Base-by-base conservation (phyloP, 176 grass and related monocot genomes). In the Oryza officinalis region DNA sequence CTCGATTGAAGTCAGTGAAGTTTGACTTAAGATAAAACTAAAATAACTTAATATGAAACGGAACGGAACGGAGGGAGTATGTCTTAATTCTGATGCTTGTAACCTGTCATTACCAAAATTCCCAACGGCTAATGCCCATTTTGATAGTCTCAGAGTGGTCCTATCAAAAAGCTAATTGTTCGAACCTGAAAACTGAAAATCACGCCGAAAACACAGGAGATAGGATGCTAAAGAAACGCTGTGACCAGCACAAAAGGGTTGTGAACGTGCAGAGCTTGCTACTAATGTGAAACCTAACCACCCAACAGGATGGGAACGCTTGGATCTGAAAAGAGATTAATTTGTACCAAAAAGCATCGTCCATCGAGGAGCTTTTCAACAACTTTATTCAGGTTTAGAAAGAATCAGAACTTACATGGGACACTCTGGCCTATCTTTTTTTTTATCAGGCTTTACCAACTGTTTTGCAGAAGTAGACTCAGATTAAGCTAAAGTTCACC, bases 291-390 rank as follows among this genome's bases (percentile, higher is more conserved):
- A 80, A 45, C 66, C 41, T 11, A 65, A 77, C 43, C 59, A 59
- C 82, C 83, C 65, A 86, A 72, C 72, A 65, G 57, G 52, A 72
- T 54, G 8, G 83, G 65, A 52, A 72, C 33, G 35, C 54, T 81
- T 25, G 27, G 14, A 46, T 37, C 46, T 60, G 82, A 66, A 76
- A 76, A 84, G 76, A 17, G 4, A 73, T 10, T 5, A 17, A 0
- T 15, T 38, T 20, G 33, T 40, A 74, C 75, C 87, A 28, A 47
- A 84, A 84, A 69, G 22, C 67, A 61, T 44, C 22, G 6, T 27
- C n/a, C 8, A 13, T 72, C 11, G 3, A 40, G 27, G n/a, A 69
- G 8, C 37, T 69, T 89, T 27, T 12, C 47, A 68, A 44, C 75
- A 13, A 41, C 33, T 28, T 73, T 37, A n/a, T 22, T 27, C 17